Percentiles rank a stretch among this genome's conserved stretches.
Evolutionary conservation across 129 eudicot species (phyloP).

Genomic region (Tagetes patula): DNA sequence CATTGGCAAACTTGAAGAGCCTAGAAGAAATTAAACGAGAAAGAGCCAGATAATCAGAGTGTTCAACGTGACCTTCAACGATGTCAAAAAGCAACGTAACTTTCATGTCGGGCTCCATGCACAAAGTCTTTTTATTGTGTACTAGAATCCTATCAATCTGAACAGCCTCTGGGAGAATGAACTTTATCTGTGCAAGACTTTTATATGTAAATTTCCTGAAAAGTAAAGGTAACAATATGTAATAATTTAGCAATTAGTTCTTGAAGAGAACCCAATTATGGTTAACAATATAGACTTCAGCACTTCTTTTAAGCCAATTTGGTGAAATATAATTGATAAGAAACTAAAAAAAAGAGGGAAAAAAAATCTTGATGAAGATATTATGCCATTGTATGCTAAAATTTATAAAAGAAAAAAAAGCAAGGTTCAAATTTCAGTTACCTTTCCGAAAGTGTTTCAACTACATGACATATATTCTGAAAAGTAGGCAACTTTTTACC

Average conservation of each 20-base stretch:
- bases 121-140: constrained; percentile 57
- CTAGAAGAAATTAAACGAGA: constrained; percentile 45
- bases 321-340: not conserved
- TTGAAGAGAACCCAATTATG: not conserved
- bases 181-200: constrained; percentile 79
- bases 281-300: not conserved
- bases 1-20: constrained; percentile 40
- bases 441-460: constrained; percentile 63
- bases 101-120: constrained; percentile 64
- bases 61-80: constrained; percentile 52
- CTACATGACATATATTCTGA: constrained; percentile 46
- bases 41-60: constrained; percentile 52
- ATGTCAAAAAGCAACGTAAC: constrained; percentile 52
- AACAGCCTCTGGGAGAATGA: constrained; percentile 75
- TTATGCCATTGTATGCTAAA: not conserved
- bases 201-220: constrained; percentile 53
- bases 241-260: not conserved
- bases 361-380: not conserved
- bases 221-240: not conserved
- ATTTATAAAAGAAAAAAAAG: not conserved
- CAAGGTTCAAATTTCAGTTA: constrained; percentile 13
- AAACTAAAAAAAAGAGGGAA: not conserved
- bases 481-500: constrained; percentile 50
- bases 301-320: not conserved
- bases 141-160: constrained; percentile 54